These are phyloP conservation scores for Periconia sp. DNA, from an alignment of 2,329 filamentous ascomycete genomes.

Conservation along the genomic window DNA sequence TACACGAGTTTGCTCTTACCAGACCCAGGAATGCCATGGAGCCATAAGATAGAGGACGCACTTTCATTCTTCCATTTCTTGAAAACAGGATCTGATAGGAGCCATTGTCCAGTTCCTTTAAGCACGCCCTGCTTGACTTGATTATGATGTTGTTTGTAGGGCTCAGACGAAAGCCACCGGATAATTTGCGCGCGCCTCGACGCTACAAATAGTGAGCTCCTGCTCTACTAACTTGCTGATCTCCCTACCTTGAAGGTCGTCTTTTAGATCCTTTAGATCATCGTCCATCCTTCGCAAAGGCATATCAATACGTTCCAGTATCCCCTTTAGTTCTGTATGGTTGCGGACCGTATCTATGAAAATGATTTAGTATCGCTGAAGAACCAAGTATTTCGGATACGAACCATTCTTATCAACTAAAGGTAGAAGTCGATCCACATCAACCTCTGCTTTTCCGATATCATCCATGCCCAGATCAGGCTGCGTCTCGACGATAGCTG, in stretches of 20 bases:
- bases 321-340: slow-evolving; percentile 7
- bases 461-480: slow-evolving; percentile 10
- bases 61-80: slow-evolving; percentile 33
- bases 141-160: slow-evolving; percentile 19
- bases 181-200: slow-evolving; percentile 14
- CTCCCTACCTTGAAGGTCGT: slow-evolving; percentile 15
- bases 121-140: slow-evolving; percentile 14
- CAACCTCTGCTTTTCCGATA: slow-evolving; percentile 11
- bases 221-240: slow-evolving; percentile 1
- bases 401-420: slow-evolving; percentile 14
- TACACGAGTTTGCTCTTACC: slow-evolving; percentile 44
- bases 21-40: slow-evolving; percentile 42
- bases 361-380: slow-evolving; percentile 7
- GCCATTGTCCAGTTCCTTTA: slow-evolving; percentile 19
- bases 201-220: slow-evolving; percentile 10
- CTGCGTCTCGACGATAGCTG: slow-evolving; percentile 7
- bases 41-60: slow-evolving; percentile 41
- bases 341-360: slow-evolving; percentile 10
- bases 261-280: slow-evolving; percentile 14
- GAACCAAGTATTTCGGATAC: slow-evolving; percentile 7
- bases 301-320: slow-evolving; percentile 10
- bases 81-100: slow-evolving; percentile 23
- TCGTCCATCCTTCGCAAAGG: slow-evolving; percentile 16
- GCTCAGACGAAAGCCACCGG: slow-evolving; percentile 17
- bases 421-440: slow-evolving; percentile 12